Evolutionary conservation across 2,329 filamentous ascomycete species (phyloP), one percentile per base, ranked within the genome.

Genomic region (Exophiala xenobiotica): DNA sequence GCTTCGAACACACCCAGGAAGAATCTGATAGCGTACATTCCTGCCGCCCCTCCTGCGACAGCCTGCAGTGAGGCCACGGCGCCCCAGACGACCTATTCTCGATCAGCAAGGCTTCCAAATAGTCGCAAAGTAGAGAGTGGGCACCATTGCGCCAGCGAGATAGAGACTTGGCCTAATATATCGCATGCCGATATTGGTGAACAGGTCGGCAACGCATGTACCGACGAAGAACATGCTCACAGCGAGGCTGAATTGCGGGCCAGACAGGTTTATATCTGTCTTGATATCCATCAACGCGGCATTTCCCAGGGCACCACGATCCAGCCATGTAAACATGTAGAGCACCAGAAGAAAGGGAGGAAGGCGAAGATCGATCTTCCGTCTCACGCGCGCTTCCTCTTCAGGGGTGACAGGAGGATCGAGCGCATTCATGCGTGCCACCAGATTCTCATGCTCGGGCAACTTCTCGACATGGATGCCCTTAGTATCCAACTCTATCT

Each of bases 171-270:
- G 51, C 16, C 51, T 26, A 18, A 53, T 53, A 22, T 53, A 53
- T 24, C 51, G 38, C 51, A 53, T 53, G 22, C 51, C 51, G 11
- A 53, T 39, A 22, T 53, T 53, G 31, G 51, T 49, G 19, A 53
- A 53, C 5, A 49, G 19, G 22, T 53, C 51, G 14, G 51, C 51
- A 5, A 53, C 38, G 27, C 46, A 49, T 24, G 51, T 53, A 11
- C 51, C 51, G 2, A 53, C 51, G 19, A 53, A 53, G 39, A 53
- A 53, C 51, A 50, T 53, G 45, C 38, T 44, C 11, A 53, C 51
- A 1, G 51, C 51, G 27, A 49, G 46, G 29, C 43, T 48, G 22
- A 39, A 53, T 20, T 53, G 45, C 12, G 38, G 19, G n/a, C 51
- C 46, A 19, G 40, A 40, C n/a, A 53, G 24, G 14, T 39, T 44